phyloP scores from a whole-genome alignment of 371 early-diverging fungal species.

The Mortierella sp. region DNA sequence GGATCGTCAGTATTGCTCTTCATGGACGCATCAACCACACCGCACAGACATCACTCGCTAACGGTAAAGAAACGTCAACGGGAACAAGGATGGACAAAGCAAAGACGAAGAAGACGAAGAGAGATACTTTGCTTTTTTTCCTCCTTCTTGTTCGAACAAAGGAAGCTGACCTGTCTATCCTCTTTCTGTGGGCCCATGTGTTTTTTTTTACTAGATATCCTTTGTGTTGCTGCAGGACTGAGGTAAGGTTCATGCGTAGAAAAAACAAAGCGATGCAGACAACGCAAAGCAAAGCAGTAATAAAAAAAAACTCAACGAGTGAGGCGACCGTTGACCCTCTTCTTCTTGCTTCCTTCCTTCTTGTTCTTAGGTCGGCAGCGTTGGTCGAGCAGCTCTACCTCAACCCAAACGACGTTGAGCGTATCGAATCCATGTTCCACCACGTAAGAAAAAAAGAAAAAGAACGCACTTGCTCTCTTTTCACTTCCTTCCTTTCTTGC shows the following conservation, averaged over 20 bases:
- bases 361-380: constrained; percentile 27
- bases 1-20: constrained; percentile 10
- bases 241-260: constrained; percentile 17
- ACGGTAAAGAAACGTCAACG: constrained; percentile 19
- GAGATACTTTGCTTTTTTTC: background rate
- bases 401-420: constrained; percentile 26
- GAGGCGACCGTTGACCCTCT: background rate
- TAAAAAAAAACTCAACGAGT: too few species aligned
- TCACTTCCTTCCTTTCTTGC: too few species aligned
- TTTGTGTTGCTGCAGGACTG: constrained; percentile 31
- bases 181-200: background rate
- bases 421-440: constrained; percentile 44
- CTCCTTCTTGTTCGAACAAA: background rate
- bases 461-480: background rate
- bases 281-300: background rate
- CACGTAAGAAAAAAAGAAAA: constrained; percentile 27
- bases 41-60: constrained; percentile 41
- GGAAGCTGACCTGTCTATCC: background rate
- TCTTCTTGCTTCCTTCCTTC: background rate
- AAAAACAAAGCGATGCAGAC: background rate
- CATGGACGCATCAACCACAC: constrained; percentile 27
- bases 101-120: background rate
- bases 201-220: constrained; percentile 23
- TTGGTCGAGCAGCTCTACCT: constrained; percentile 42
- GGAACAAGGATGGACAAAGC: background rate